These are phyloP conservation scores for Cutaneotrichosporon cavernicola DNA, from an alignment of 1,284 basidiomycete species.

Conservation along the genomic window DNA sequence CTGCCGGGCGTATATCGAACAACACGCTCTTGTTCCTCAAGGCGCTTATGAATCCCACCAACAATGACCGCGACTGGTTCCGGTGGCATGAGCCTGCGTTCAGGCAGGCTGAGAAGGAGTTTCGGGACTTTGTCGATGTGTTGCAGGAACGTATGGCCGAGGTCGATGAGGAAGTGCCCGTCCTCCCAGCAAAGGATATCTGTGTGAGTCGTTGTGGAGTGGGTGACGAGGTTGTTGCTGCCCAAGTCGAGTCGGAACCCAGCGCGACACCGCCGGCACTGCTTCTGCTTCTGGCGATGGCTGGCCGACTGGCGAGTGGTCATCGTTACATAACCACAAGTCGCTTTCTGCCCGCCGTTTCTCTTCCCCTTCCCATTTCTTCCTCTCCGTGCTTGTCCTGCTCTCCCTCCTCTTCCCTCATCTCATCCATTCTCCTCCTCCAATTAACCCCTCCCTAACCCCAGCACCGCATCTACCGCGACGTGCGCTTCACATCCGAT, in stretches of 20 bases:
- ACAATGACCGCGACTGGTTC: slow-evolving; percentile 83
- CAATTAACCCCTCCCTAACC: neutral
- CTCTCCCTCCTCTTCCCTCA: neutral
- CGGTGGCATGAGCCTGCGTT: slow-evolving; percentile 68
- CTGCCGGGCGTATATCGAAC: slow-evolving; percentile 77
- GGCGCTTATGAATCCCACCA: slow-evolving; percentile 68
- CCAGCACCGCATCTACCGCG: slow-evolving; percentile 55
- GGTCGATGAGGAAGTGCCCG: slow-evolving; percentile 75
- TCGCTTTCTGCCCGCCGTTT: neutral
- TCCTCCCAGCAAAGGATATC: slow-evolving; percentile 79
- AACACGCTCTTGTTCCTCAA: slow-evolving; percentile 77
- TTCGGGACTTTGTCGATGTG: slow-evolving; percentile 73
- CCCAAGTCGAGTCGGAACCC: neutral
- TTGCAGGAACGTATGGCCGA: slow-evolving; percentile 66
- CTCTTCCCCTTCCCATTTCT: neutral
- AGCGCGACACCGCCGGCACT: neutral
- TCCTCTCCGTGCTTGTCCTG: no score
- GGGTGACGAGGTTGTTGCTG: neutral
- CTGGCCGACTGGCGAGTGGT: neutral
- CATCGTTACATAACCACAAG: neutral
- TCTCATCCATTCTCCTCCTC: neutral
- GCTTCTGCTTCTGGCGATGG: neutral
- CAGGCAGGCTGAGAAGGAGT: slow-evolving; percentile 78
- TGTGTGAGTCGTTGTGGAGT: slow-evolving; percentile 58
- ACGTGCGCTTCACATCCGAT: slow-evolving; percentile 69